Evolutionary conservation across 2,329 filamentous ascomycete species (phyloP).

Genomic region (Phyllosticta capitalensis): DNA sequence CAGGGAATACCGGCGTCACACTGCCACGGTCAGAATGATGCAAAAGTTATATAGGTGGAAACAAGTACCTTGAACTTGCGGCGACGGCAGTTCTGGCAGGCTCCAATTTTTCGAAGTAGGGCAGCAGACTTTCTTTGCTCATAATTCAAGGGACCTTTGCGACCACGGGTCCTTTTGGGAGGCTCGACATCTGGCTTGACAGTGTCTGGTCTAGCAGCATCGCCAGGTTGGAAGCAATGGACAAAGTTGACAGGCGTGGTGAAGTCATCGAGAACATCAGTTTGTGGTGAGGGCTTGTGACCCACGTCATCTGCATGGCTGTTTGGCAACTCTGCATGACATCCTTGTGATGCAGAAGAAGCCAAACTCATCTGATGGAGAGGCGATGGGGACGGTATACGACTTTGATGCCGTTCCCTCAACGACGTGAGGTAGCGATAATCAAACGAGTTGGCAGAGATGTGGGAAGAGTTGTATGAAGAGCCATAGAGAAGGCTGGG

Average conservation of each 20-base stretch:
- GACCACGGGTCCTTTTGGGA: slow-evolving; percentile 15
- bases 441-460: not conserved
- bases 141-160: slow-evolving; percentile 23
- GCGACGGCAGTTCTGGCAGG: slow-evolving; percentile 26
- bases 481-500: slow-evolving; percentile 8
- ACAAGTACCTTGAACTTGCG: slow-evolving; percentile 23
- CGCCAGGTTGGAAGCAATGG: not conserved
- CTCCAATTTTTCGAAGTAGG: slow-evolving; percentile 26
- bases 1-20: slow-evolving; percentile 33
- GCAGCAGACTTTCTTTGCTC: slow-evolving; percentile 27
- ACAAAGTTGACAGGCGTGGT: not conserved
- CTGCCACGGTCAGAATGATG: slow-evolving; percentile 2
- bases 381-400: not conserved
- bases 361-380: not conserved
- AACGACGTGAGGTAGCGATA: not conserved
- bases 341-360: not conserved
- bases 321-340: not conserved
- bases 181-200: not conserved
- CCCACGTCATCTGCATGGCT: not conserved
- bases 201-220: not conserved
- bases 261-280: not conserved
- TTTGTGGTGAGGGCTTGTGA: not conserved
- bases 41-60: not conserved
- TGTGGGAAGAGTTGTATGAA: not conserved
- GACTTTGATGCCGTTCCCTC: not conserved